Conservation (phyloP, 148 eudicot genomes). For the Nepenthes gracilis region DNA sequence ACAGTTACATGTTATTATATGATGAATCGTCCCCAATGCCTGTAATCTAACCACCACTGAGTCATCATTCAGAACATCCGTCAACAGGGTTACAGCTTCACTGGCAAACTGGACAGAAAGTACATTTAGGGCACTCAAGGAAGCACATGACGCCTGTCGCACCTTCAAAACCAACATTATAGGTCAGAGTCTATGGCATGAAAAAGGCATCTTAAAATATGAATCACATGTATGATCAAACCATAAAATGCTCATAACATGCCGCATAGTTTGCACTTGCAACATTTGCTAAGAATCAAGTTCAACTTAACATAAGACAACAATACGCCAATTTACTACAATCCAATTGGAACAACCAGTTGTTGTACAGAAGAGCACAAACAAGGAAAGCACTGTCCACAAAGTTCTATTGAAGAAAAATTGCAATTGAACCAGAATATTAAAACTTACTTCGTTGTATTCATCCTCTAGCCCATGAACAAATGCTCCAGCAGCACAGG, state of each 20-base stretch:
- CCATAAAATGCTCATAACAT: not conserved
- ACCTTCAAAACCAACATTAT: conserved; percentile 45
- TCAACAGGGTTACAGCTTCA: conserved; percentile 51
- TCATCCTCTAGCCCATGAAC: conserved; percentile 95
- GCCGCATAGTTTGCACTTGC: no score
- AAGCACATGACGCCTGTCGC: conserved; percentile 65
- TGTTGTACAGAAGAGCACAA: not conserved
- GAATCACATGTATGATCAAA: not conserved
- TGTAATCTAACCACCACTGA: conserved; percentile 54
- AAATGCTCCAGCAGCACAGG: conserved; percentile 65
- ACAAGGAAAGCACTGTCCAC: not conserved
- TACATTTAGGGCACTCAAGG: conserved; percentile 39
- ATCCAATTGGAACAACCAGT: no score
- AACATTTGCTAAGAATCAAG: no score
- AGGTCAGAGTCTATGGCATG: conserved; percentile 4
- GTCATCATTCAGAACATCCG: conserved; percentile 79
- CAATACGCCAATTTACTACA: no score
- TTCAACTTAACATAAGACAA: no score
- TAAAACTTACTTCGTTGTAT: conserved; percentile 48
- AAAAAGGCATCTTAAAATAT: no score
- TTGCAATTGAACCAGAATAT: conserved; percentile 1
- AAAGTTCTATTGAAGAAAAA: not conserved
- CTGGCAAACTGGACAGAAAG: conserved; percentile 48
- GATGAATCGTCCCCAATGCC: conserved; percentile 55
- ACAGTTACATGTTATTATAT: conserved; percentile 35